Conservation (phyloP, 768 basidiomycete species). For the Mrakia frigida region DNA sequence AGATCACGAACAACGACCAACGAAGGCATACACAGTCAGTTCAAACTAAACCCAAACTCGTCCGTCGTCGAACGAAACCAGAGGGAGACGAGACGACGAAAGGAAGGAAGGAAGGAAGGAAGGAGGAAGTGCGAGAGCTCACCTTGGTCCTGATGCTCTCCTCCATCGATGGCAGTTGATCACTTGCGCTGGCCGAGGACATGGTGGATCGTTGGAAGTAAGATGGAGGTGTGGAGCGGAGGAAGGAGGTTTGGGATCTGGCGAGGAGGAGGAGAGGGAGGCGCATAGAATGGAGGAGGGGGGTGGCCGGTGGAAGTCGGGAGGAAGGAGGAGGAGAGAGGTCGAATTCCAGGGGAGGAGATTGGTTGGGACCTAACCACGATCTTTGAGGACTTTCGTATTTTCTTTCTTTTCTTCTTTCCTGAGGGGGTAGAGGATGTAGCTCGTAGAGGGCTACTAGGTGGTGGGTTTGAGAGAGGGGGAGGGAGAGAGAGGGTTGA, state of each 20-base stretch:
- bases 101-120: neutral
- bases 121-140: neutral
- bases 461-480: too few species aligned
- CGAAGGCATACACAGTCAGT: neutral
- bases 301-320: neutral
- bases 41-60: neutral
- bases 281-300: neutral
- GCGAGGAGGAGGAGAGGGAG: neutral
- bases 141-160: constrained; percentile 10
- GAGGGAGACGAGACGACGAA: neutral
- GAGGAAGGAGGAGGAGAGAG: too few species aligned
- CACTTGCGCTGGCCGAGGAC: neutral
- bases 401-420: too few species aligned
- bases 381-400: neutral
- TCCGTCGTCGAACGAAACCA: neutral
- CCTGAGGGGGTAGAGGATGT: too few species aligned
- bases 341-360: too few species aligned
- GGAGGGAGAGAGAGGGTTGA: too few species aligned
- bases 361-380: neutral
- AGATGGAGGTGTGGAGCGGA: neutral
- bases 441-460: too few species aligned
- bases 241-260: neutral
- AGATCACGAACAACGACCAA: neutral
- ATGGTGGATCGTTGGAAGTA: neutral
- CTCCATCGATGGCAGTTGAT: neutral